Evolutionary conservation across 192 early-diverging fungal species (phyloP).

Genomic region (Linnemannia schmuckeri): DNA sequence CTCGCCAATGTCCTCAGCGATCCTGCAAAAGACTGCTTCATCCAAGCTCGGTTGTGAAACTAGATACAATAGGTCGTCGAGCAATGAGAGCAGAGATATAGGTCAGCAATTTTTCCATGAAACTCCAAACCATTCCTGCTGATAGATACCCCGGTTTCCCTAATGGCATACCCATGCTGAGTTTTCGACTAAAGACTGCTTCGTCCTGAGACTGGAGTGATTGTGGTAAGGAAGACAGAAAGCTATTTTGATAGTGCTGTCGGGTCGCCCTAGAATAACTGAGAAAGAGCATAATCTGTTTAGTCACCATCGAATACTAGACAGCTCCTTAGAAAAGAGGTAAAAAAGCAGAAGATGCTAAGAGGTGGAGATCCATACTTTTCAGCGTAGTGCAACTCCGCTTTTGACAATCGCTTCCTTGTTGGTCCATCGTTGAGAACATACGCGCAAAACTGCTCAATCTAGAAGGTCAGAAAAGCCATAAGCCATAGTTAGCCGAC

Average conservation of each 20-base stretch:
- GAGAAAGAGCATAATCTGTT: background rate
- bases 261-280: constrained; percentile 69
- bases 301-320: background rate
- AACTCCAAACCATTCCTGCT: background rate
- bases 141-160: background rate
- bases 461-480: constrained; percentile 51
- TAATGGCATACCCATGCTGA: constrained; percentile 38
- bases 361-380: constrained; percentile 35
- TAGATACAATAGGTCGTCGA: constrained; percentile 13
- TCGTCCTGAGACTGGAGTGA: constrained; percentile 67
- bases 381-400: constrained; percentile 64
- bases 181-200: constrained; percentile 37
- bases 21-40: constrained; percentile 72
- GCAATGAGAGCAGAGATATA: too few species aligned
- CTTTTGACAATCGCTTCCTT: constrained; percentile 58
- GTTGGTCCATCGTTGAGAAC: constrained; percentile 56
- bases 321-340: background rate
- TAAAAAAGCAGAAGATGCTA: background rate
- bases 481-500: background rate
- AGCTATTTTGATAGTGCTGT: constrained; percentile 62
- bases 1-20: constrained; percentile 64
- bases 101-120: too few species aligned
- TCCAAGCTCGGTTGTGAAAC: constrained; percentile 68
- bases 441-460: constrained; percentile 66
- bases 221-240: constrained; percentile 61